phyloP scores from a whole-genome alignment of 2,329 filamentous ascomycete species.

The Fusarium sp. region DNA sequence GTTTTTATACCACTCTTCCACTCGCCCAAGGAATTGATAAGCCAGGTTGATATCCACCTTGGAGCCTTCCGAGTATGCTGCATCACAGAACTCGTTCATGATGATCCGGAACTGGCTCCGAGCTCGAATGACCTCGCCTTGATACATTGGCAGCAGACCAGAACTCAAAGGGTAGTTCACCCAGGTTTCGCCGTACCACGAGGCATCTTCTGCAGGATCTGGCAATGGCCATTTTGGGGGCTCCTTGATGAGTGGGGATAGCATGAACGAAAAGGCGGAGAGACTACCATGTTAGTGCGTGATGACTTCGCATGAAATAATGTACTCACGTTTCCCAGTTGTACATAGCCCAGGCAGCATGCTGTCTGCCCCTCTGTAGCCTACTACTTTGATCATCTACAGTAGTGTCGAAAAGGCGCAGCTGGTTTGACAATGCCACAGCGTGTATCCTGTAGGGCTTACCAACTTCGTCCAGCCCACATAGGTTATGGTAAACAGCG shows the following conservation, averaged over 20 bases:
- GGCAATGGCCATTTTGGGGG: constrained; percentile 52
- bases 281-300: constrained; percentile 30
- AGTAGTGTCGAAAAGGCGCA: constrained; percentile 50
- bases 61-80: constrained; percentile 30
- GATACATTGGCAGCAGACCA: constrained; percentile 38
- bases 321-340: constrained; percentile 51
- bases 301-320: accelerated
- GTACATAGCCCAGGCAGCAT: constrained; percentile 55
- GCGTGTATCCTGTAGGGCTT: constrained; percentile 52
- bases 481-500: constrained; percentile 50
- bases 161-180: constrained; percentile 53
- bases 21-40: constrained; percentile 30
- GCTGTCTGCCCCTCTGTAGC: constrained; percentile 38
- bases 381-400: constrained; percentile 34
- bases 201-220: constrained; percentile 35
- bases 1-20: constrained; percentile 49
- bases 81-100: constrained; percentile 51
- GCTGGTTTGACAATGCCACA: constrained; percentile 50
- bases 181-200: constrained; percentile 56
- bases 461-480: constrained; percentile 56
- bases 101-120: constrained; percentile 51
- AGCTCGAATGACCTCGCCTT: constrained; percentile 50
- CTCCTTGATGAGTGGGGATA: constrained; percentile 47
- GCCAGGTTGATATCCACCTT: constrained; percentile 37
- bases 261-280: constrained; percentile 45